A percentile compares a stretch with the other conserved stretches of the same genome.
phyloP scores from a whole-genome alignment of 768 basidiomycete species.

The Crepidotus variabilis region DNA sequence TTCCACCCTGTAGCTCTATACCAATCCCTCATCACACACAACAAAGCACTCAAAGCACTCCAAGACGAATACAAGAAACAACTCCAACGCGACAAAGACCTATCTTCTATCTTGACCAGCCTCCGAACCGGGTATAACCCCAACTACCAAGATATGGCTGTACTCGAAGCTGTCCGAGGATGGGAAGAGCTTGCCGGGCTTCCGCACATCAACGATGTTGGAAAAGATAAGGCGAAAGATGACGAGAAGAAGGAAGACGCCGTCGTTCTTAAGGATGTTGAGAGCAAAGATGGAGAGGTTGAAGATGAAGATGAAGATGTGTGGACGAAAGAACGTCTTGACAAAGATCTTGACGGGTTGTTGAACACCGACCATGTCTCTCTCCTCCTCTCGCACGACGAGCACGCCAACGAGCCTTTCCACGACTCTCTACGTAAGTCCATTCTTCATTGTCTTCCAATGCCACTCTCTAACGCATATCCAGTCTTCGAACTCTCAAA shows the following conservation, averaged over 20 bases:
- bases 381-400: slow-evolving; percentile 75
- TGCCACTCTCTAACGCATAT: slow-evolving; percentile 1
- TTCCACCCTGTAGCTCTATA: slow-evolving; percentile 62
- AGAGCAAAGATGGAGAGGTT: slow-evolving; percentile 31
- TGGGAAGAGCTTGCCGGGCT: slow-evolving; percentile 77
- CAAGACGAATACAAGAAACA: slow-evolving; percentile 69
- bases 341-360: slow-evolving; percentile 52
- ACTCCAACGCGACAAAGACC: slow-evolving; percentile 67
- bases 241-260: slow-evolving; percentile 25
- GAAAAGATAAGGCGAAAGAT: slow-evolving; percentile 36
- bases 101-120: slow-evolving; percentile 79
- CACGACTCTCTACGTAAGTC: slow-evolving; percentile 56
- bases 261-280: slow-evolving; percentile 25
- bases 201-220: slow-evolving; percentile 69
- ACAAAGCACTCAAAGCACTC: slow-evolving; percentile 73
- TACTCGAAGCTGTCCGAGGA: slow-evolving; percentile 92
- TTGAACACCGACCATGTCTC: slow-evolving; percentile 67
- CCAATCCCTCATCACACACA: slow-evolving; percentile 65
- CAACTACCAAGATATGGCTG: slow-evolving; percentile 99
- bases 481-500: slow-evolving; percentile 76
- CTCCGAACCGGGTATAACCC: slow-evolving; percentile 91
- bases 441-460: background rate
- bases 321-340: slow-evolving; percentile 59
- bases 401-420: slow-evolving; percentile 48
- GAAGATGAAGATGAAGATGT: slow-evolving; percentile 54